Percentiles rank a stretch among this genome's conserved stretches.
These are phyloP conservation scores for Diaporthe sp. DNA, from an alignment of 2,329 filamentous ascomycete genomes.

Conservation along the genomic window DNA sequence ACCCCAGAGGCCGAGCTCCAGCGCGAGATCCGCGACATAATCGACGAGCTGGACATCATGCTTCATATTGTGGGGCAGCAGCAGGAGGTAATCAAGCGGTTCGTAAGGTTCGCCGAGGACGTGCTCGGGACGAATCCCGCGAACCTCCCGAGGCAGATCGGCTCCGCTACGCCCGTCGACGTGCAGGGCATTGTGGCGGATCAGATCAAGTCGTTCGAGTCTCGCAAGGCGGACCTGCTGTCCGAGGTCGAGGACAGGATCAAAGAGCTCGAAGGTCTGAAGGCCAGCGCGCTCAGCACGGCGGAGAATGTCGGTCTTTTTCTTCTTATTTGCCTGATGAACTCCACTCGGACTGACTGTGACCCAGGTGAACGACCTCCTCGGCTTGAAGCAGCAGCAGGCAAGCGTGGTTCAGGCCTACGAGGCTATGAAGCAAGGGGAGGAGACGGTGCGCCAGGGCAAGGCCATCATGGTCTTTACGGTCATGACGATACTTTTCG, in stretches of 20 bases:
- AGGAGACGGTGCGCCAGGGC: constrained; percentile 33
- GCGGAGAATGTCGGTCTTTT: constrained; percentile 49
- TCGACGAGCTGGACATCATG: constrained; percentile 64
- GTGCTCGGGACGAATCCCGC: constrained; percentile 39
- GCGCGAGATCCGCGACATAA: constrained; percentile 61
- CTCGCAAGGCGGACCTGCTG: constrained; percentile 48
- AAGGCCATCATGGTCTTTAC: constrained; percentile 38
- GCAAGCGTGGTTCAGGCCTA: constrained; percentile 45
- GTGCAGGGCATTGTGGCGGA: constrained; percentile 24
- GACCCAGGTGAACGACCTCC: constrained; percentile 54
- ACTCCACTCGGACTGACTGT: neutral
- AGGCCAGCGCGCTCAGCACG: constrained; percentile 50
- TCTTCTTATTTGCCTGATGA: neutral
- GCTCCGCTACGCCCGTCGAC: too few species aligned
- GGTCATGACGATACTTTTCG: constrained; percentile 43
- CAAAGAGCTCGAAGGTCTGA: constrained; percentile 51
- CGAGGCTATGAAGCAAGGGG: constrained; percentile 11
- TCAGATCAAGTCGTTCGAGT: constrained; percentile 47
- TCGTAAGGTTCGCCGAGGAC: constrained; percentile 46
- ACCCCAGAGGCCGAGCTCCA: constrained; percentile 58
- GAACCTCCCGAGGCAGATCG: neutral
- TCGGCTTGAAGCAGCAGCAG: constrained; percentile 61
- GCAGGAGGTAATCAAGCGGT: constrained; percentile 49
- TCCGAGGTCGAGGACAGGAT: constrained; percentile 49
- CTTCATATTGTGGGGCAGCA: constrained; percentile 55